A percentile compares a stretch with the other conserved stretches of the same genome.
phyloP scores from a whole-genome alignment of 768 basidiomycete species.

The Strobilomyces dryophilus region DNA sequence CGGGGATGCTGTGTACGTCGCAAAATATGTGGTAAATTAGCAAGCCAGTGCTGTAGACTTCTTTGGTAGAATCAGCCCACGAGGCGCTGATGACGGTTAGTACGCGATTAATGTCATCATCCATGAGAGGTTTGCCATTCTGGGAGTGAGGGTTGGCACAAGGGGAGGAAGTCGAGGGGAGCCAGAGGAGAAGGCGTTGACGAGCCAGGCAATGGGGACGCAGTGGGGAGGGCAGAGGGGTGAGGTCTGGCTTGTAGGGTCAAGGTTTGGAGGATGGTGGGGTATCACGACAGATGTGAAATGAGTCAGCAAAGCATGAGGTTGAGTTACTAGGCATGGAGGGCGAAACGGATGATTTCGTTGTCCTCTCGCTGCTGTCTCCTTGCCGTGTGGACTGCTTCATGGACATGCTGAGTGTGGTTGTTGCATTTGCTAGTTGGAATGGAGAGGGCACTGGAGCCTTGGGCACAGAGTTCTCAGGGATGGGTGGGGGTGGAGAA shows the following conservation, averaged over 20 bases:
- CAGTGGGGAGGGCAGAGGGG: background rate
- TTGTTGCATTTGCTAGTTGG: no score
- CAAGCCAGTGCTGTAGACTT: background rate
- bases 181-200: background rate
- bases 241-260: background rate
- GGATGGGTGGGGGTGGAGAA: background rate
- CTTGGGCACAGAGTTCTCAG: no score
- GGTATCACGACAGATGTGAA: no score
- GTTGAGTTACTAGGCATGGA: no score
- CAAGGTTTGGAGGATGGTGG: background rate
- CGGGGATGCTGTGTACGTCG: slow-evolving; percentile 1
- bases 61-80: background rate
- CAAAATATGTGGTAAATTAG: background rate
- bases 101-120: background rate
- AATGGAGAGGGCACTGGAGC: no score
- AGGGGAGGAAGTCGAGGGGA: background rate
- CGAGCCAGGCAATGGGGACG: background rate
- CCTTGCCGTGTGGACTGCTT: no score
- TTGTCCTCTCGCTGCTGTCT: no score
- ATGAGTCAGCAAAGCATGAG: no score
- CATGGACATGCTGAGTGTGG: no score
- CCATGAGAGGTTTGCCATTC: no score
- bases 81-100: background rate
- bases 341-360: no score
- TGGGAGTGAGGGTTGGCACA: no score